phyloP scores from a whole-genome alignment of 345 rosid genomes.

The Pugionium dolabratum region DNA sequence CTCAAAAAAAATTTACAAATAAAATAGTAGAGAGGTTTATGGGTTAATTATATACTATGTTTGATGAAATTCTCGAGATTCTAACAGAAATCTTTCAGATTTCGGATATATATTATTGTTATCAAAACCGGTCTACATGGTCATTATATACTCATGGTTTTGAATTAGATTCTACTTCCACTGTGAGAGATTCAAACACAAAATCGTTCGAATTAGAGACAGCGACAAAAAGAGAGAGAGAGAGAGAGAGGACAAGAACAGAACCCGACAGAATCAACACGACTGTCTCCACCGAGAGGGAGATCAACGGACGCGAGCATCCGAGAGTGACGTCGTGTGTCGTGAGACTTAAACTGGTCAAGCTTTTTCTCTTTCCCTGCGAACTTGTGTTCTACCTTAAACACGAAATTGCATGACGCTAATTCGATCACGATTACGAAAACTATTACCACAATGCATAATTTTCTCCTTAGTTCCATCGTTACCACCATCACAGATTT shows the following conservation, averaged over 20 bases:
- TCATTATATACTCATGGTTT: background rate
- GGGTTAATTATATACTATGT: too few relatives aligned
- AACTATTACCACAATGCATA: conserved; percentile 32
- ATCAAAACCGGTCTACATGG: background rate
- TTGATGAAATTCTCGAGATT: too few relatives aligned
- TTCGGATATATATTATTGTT: too few relatives aligned
- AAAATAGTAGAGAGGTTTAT: too few relatives aligned
- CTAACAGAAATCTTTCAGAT: too few relatives aligned
- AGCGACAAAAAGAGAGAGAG: background rate
- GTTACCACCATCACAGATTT: background rate
- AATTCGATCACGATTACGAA: conserved; percentile 38
- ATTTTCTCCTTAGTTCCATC: conserved; percentile 46
- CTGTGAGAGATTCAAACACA: conserved; percentile 1
- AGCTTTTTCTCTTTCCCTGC: conserved; percentile 50
- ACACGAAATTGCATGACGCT: conserved; percentile 48
- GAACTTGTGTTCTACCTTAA: conserved; percentile 67
- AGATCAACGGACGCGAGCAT: conserved; percentile 63
- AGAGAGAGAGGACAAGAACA: conserved; percentile 24
- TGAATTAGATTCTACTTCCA: background rate
- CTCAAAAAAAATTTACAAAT: too few relatives aligned
- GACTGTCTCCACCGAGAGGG: conserved; percentile 82
- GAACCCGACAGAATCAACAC: conserved; percentile 68
- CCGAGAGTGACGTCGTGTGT: conserved; percentile 67
- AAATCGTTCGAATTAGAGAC: background rate
- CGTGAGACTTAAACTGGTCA: conserved; percentile 61